Conservation (phyloP, 768 basidiomycete genomes). For the Trametes cubensis region DNA sequence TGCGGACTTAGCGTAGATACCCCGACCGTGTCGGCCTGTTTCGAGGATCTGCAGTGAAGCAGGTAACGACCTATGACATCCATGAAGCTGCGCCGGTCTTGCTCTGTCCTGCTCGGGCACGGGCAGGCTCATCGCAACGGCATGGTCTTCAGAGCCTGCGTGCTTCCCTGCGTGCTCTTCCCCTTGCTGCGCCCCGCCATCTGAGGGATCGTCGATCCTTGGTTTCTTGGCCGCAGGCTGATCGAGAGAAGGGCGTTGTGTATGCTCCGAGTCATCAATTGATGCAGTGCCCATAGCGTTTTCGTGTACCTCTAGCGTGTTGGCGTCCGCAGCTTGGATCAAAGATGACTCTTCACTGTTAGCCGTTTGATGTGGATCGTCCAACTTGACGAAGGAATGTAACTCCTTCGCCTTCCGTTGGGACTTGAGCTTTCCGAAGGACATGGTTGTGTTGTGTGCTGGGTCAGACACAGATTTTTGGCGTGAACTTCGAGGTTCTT, state of each 20-base stretch:
- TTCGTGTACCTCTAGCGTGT: background rate
- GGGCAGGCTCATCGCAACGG: background rate
- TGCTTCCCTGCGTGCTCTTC: background rate
- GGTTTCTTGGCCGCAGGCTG: background rate
- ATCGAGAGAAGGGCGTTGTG: background rate
- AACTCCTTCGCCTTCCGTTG: conserved; percentile 29
- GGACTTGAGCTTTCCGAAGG: conserved; percentile 29
- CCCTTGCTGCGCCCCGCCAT: background rate
- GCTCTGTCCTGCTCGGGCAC: background rate
- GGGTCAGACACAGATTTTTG: background rate
- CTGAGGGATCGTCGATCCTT: background rate
- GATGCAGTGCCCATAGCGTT: background rate
- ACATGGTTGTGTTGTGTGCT: conserved; percentile 20
- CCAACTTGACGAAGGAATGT: conserved; percentile 27
- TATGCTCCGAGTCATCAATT: background rate
- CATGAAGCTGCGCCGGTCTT: conserved; percentile 9
- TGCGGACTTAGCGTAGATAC: conserved; percentile 44
- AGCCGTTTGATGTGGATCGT: background rate
- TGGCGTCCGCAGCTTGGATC: background rate
- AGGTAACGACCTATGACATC: conserved; percentile 42
- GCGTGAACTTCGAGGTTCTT: background rate
- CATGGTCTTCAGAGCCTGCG: background rate
- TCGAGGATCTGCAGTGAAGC: conserved; percentile 43
- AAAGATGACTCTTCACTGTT: background rate
- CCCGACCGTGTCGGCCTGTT: conserved; percentile 45